Percentiles rank a stretch among this genome's conserved stretches.
phyloP scores from a whole-genome alignment of 345 rosid species.

The Lepidium sativum region DNA sequence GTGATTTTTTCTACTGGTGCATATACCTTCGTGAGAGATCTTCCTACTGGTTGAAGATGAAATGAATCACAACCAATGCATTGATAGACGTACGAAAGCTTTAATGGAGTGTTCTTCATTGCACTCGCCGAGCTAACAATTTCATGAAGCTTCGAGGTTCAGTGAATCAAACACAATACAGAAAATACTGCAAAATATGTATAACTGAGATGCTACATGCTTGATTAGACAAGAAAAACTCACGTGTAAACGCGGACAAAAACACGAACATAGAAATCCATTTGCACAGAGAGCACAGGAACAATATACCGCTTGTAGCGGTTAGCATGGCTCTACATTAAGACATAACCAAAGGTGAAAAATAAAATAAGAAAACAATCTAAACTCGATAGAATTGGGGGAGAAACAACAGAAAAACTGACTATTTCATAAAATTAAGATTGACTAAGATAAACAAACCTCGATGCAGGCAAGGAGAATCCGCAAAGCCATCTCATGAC shows the following conservation, averaged over 20 bases:
- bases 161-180: conserved; percentile 2
- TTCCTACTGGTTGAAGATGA: conserved; percentile 87
- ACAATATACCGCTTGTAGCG: conserved; percentile 92
- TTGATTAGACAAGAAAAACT: conserved; percentile 25
- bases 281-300: conserved; percentile 87
- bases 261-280: conserved; percentile 90
- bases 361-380: neutral
- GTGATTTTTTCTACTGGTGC: neutral
- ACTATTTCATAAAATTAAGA: neutral
- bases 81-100: conserved; percentile 91
- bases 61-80: conserved; percentile 97
- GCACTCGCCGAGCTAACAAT: conserved; percentile 78
- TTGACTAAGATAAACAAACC: conserved; percentile 34
- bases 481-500: conserved; percentile 99
- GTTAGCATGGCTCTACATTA: conserved; percentile 87
- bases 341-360: neutral
- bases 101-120: conserved; percentile 95
- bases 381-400: neutral
- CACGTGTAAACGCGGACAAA: conserved; percentile 93
- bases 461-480: conserved; percentile 91
- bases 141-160: conserved; percentile 13
- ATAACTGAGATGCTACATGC: neutral
- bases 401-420: neutral
- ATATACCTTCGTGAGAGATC: conserved; percentile 74
- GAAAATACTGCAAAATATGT: neutral